Percentiles rank a stretch among this genome's conserved stretches.
phyloP scores from a whole-genome alignment of 352 stramenopile genomes.

The Thalassiosira livingstoniorum region DNA sequence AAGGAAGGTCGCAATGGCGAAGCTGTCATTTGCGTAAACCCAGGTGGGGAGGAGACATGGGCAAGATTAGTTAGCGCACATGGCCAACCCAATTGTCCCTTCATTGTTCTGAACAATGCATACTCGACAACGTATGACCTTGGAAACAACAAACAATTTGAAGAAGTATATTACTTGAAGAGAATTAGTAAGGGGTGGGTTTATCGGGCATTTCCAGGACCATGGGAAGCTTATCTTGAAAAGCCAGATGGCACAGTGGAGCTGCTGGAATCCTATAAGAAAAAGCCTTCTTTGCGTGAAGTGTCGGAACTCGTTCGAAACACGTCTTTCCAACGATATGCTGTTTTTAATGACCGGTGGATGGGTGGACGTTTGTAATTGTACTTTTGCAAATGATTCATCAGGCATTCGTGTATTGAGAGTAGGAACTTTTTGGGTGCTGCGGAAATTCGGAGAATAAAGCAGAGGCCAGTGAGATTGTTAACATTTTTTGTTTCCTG shows the following conservation, averaged over 20 bases:
- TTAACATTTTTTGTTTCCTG: too few relatives aligned
- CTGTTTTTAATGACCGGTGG: slow-evolving; percentile 86
- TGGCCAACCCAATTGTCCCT: slow-evolving; percentile 59
- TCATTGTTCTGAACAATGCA: slow-evolving; percentile 84
- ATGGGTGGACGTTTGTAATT: slow-evolving; percentile 66
- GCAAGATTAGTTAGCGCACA: slow-evolving; percentile 61
- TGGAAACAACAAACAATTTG: slow-evolving; percentile 79
- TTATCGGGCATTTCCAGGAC: slow-evolving; percentile 77
- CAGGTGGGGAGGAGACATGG: slow-evolving; percentile 85
- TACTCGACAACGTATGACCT: slow-evolving; percentile 86
- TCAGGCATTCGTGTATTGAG: too few relatives aligned
- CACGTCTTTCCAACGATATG: slow-evolving; percentile 82
- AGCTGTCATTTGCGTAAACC: slow-evolving; percentile 79
- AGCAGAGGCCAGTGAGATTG: too few relatives aligned
- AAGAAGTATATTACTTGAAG: slow-evolving; percentile 86
- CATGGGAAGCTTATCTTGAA: slow-evolving; percentile 85
- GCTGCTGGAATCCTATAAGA: slow-evolving; percentile 79
- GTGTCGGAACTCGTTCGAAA: slow-evolving; percentile 79
- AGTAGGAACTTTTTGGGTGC: too few relatives aligned
- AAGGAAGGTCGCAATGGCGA: slow-evolving; percentile 73
- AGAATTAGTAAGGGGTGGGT: slow-evolving; percentile 85
- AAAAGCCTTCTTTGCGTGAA: slow-evolving; percentile 77
- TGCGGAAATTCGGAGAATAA: too few relatives aligned
- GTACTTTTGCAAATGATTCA: too few relatives aligned
- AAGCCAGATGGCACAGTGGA: slow-evolving; percentile 83